Evolutionary conservation across 768 basidiomycete species (phyloP).

Genomic region (Russula vinacea): DNA sequence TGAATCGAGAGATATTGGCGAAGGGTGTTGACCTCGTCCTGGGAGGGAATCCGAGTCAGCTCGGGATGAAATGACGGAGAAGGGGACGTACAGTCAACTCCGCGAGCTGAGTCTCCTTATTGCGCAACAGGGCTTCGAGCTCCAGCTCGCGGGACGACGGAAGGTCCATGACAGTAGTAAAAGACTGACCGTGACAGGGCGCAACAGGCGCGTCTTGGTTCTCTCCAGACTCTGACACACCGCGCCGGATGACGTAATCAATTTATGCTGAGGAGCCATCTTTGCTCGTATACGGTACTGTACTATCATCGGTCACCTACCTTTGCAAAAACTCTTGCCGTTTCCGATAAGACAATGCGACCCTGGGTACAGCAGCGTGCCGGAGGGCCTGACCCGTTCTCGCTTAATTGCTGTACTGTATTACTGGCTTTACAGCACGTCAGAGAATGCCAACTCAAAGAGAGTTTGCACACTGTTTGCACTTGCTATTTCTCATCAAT

Average conservation of each 20-base stretch:
- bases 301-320: background rate
- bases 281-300: no score
- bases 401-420: background rate
- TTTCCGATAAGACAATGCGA: background rate
- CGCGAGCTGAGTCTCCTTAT: constrained; percentile 67
- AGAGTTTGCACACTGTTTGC: background rate
- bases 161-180: constrained; percentile 51
- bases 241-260: constrained; percentile 24
- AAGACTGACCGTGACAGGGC: constrained; percentile 22
- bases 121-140: constrained; percentile 72
- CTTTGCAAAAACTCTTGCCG: background rate
- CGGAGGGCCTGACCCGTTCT: background rate
- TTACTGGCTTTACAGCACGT: no score
- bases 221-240: background rate
- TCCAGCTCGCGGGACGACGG: constrained; percentile 76
- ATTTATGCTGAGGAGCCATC: background rate
- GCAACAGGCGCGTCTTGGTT: constrained; percentile 24
- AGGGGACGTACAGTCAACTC: constrained; percentile 62
- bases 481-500: background rate
- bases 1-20: constrained; percentile 63
- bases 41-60: constrained; percentile 8
- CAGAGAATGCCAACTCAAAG: background rate
- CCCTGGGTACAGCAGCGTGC: background rate
- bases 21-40: constrained; percentile 74
- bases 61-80: constrained; percentile 11